phyloP scores from a whole-genome alignment of 2,329 filamentous ascomycete genomes.

The Pezicula rhizophila region DNA sequence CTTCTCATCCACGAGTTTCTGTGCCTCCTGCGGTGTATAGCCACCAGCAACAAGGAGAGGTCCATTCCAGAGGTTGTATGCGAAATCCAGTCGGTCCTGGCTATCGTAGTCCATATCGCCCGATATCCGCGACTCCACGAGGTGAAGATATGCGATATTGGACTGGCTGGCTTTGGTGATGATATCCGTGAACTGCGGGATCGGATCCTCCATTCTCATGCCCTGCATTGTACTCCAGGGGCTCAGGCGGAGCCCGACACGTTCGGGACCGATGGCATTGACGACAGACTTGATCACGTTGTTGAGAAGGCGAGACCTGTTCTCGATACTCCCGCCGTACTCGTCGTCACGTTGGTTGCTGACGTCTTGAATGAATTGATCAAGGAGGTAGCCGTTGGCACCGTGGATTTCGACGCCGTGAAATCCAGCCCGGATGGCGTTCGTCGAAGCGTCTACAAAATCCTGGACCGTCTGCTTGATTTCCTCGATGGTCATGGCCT shows the following conservation, averaged over 20 bases:
- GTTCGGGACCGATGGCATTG: slow-evolving; percentile 34
- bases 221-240: slow-evolving; percentile 53
- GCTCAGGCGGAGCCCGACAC: slow-evolving; percentile 49
- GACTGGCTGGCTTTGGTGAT: slow-evolving; percentile 32
- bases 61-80: slow-evolving; percentile 8
- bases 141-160: slow-evolving; percentile 45
- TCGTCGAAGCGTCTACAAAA: slow-evolving; percentile 13
- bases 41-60: slow-evolving; percentile 14
- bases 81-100: slow-evolving; percentile 21
- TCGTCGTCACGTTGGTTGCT: slow-evolving; percentile 17
- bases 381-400: slow-evolving; percentile 21
- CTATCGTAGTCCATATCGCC: slow-evolving; percentile 41
- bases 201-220: slow-evolving; percentile 36
- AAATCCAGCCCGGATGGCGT: slow-evolving; percentile 20
- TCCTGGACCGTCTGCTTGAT: slow-evolving; percentile 12
- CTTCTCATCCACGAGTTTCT: slow-evolving; percentile 29
- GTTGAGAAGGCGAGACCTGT: slow-evolving; percentile 36
- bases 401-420: slow-evolving; percentile 22
- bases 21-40: slow-evolving; percentile 21
- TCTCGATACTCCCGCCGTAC: slow-evolving; percentile 22
- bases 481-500: slow-evolving; percentile 13
- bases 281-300: slow-evolving; percentile 44
- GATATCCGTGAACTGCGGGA: slow-evolving; percentile 38
- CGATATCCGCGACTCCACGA: slow-evolving; percentile 47
- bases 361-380: slow-evolving; percentile 19